These are phyloP conservation scores for Pseudozyma tsukubaensis DNA, from an alignment of 1,284 basidiomycete species.

Conservation along the genomic window DNA sequence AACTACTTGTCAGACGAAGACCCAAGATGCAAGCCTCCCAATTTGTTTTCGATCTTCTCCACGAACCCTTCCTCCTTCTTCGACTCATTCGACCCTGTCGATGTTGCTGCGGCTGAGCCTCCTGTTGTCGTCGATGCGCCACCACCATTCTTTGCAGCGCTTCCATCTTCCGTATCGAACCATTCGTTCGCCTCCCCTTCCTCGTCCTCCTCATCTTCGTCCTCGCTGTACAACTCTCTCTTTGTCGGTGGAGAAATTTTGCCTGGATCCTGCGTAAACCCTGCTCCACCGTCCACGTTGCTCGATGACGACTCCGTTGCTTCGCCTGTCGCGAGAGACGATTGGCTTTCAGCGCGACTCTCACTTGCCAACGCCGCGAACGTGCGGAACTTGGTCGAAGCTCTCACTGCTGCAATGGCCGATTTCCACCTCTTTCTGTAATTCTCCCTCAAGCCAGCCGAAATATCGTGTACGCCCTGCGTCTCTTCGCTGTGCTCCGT, in stretches of 20 bases:
- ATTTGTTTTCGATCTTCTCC: conserved; percentile 37
- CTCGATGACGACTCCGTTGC: conserved; percentile 5
- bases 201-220: conserved; percentile 28
- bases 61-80: conserved; percentile 24
- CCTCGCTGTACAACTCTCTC: conserved; percentile 52
- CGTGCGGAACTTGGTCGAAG: conserved; percentile 63
- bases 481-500: conserved; percentile 42
- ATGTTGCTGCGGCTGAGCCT: neutral
- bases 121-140: no score
- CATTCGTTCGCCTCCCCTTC: conserved; percentile 27
- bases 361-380: conserved; percentile 53
- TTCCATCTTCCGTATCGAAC: conserved; percentile 43
- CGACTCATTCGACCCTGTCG: neutral
- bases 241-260: conserved; percentile 48
- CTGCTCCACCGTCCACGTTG: neutral
- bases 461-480: conserved; percentile 57
- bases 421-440: conserved; percentile 66
- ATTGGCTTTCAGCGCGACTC: conserved; percentile 18
- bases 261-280: conserved; percentile 17
- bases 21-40: conserved; percentile 19
- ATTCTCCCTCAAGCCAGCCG: conserved; percentile 67
- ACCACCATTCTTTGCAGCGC: conserved; percentile 2
- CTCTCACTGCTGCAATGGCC: conserved; percentile 66
- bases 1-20: conserved; percentile 19
- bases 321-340: neutral